Base-by-base conservation (phyloP, 441 rosid species). In the Gossypium davidsonii region DNA sequence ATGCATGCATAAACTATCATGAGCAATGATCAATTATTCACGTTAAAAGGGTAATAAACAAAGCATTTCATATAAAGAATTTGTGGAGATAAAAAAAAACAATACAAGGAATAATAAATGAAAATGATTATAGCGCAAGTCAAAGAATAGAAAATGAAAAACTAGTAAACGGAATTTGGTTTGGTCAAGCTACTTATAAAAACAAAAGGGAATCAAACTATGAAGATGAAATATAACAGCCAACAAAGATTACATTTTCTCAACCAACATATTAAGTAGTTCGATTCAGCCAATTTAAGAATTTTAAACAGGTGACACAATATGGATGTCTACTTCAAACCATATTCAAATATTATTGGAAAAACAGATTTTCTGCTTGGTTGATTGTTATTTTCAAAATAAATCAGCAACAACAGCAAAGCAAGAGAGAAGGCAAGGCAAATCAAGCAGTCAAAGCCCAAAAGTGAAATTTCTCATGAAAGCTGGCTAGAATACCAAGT, bases 1-100 rank as follows among this genome's bases (percentile, higher is more conserved):
- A 57, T 49, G 67, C 51, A 69, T 42, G 52, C 68, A 60, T 51
- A 51, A 60, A 34, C 59, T 70, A 28, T 69, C 25, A 58, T 11
- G n/a, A 21, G 58, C 15, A 10, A 23, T 2, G 0, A 67, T 20
- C 12, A 11, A 68, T 65, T 42, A 28, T 15, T 26, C 60, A 2
- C 25, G 12, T 2, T 52, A 26, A 67, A 67, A 65, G 3, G 44
- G 49, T 8, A 63, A 63, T 18, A 63, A 37, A 23, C 67, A 17
- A 23, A 9, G 48, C n/a, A 67, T 14, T 23, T n/a, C 21, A 48
- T 14, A 48, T 6, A 25, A 31, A 67, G 62, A 59, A 51, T 31
- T 39, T 53, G 11, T 3, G 23, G 21, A 4, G 26, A 42, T 37
- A n/a, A 63, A 17, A 23, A 6, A 55, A 42, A 56, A 53, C 62